Conservation (phyloP, 345 rosid genomes). For the Viola odorata region DNA sequence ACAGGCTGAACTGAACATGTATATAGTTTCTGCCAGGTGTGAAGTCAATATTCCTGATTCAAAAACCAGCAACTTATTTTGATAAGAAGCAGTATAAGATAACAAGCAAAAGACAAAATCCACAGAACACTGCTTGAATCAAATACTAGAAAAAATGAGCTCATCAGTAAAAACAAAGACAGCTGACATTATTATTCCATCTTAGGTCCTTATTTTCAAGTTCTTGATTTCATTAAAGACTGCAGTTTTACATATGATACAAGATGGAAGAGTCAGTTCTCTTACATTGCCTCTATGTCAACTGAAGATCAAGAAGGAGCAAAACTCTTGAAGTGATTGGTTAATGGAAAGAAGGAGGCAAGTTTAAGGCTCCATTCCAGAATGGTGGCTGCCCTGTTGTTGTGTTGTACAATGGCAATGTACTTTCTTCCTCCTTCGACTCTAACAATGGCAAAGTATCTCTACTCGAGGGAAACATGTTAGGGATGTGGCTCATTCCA, state of each 20-base stretch:
- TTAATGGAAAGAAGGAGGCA: background rate
- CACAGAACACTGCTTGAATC: too few species aligned
- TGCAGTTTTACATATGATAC: background rate
- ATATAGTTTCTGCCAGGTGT: too few species aligned
- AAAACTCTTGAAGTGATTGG: background rate
- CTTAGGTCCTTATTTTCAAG: too few species aligned
- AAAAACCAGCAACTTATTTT: too few species aligned
- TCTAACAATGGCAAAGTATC: slow-evolving; percentile 22
- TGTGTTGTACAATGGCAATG: slow-evolving; percentile 10
- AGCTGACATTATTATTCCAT: too few species aligned
- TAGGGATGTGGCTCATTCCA: slow-evolving; percentile 10
- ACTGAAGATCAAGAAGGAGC: background rate
- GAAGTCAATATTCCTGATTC: too few species aligned
- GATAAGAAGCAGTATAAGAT: too few species aligned
- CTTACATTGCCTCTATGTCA: background rate
- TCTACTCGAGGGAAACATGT: slow-evolving; percentile 7
- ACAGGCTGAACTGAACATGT: too few species aligned
- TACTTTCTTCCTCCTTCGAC: slow-evolving; percentile 7
- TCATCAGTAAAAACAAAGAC: too few species aligned
- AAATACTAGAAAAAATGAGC: too few species aligned
- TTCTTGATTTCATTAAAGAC: too few species aligned
- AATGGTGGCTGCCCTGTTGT: slow-evolving; percentile 14
- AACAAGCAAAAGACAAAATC: too few species aligned
- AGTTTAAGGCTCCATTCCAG: slow-evolving; percentile 18
- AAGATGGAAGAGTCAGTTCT: background rate